phyloP scores from a whole-genome alignment of 257 asterid species.

The Anisodus tanguticus region DNA sequence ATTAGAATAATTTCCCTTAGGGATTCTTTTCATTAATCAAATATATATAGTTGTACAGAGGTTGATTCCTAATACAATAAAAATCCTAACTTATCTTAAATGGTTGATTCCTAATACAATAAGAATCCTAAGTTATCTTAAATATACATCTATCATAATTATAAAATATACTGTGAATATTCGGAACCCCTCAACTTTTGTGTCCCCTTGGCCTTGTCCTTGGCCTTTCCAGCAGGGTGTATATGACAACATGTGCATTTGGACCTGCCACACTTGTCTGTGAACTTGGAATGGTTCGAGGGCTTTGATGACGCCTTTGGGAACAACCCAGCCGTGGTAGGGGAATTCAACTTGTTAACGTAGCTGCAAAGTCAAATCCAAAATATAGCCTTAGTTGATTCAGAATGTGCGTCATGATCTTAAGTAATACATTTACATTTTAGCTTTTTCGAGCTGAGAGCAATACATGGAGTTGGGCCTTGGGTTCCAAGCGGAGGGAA shows the following conservation, averaged over 20 bases:
- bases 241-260: constrained; percentile 56
- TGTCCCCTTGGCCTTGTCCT: constrained; percentile 64
- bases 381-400: not conserved
- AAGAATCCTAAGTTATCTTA: no score
- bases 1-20: no score
- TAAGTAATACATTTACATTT: not conserved
- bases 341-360: constrained; percentile 22
- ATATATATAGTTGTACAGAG: no score
- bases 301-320: constrained; percentile 63
- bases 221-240: constrained; percentile 59
- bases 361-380: not conserved
- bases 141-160: no score
- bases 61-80: no score
- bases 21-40: no score
- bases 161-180: no score
- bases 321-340: constrained; percentile 70
- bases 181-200: constrained; percentile 50
- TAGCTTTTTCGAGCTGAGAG: constrained; percentile 27
- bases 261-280: constrained; percentile 66
- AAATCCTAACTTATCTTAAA: no score
- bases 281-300: constrained; percentile 85
- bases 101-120: no score
- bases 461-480: constrained; percentile 33
- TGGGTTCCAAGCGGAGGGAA: constrained; percentile 41
- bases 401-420: not conserved